Base-by-base conservation (phyloP, 2,329 filamentous ascomycete species). In the Sporothrix inflata region DNA sequence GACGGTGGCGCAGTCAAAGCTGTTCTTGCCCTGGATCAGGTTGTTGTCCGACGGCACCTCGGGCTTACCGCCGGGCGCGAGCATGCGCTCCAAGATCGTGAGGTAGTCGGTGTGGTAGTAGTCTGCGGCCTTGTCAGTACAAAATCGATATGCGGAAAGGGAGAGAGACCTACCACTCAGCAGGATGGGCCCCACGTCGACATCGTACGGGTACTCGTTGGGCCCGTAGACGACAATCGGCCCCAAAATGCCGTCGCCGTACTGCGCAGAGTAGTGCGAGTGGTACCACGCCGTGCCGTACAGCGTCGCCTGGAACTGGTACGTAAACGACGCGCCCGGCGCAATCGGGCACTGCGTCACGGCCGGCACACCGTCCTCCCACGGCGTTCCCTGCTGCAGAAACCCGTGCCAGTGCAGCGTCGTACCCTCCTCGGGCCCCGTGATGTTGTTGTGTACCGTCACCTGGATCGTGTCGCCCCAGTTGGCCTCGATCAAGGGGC, bases 401-500 rank as follows among this genome's bases (percentile, higher is more conserved):
- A 86, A 74, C 8, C 85, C 85, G 72, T 86, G 85, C 84, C 84
- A 87, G 75, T 87, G 85, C 38, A 86, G 79, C 0, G 83, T 81
- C 0, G 83, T 84, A 30, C 81, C 80, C 74, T 82, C 83, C 42
- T 77, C 80, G 16, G 83, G 84, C 1, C 78, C 79, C 73, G 75
- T 87, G 1, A 92, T 85, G n/a, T 87, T 84, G 79, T 94, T 94
- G 79, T 87, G 85, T 72, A 92, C 86, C 30, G 88, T 88, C 67
- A 92, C 85, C 65, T 90, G 80, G 66, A 83, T 75, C 2, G 76
- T 78, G 74, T 83, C 82, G 40, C 82, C 82, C 79, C 79, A 81
- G 74, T 80, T 77, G 40, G 79, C 79, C 27, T 77, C 73, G 73
- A 81, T 77, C 16, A 76, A 75, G 0, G 79, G 79, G 8, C 79